Conservation (phyloP, 192 early-diverging fungal genomes). For the Pecoramyces ruminantium region DNA sequence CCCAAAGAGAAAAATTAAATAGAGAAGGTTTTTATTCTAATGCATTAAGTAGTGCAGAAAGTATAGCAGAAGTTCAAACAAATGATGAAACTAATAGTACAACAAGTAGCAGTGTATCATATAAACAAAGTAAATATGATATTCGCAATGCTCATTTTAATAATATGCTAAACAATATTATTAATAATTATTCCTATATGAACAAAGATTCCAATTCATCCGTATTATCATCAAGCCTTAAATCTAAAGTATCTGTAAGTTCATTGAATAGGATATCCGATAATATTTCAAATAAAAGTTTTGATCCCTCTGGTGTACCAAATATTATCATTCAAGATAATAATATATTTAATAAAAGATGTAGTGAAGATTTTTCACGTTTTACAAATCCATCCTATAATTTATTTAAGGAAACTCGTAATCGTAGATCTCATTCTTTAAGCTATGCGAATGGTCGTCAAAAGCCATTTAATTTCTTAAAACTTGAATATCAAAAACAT, state of each 20-base stretch:
- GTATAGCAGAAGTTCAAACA: slow-evolving; percentile 1
- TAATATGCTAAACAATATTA: not conserved
- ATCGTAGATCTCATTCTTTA: not conserved
- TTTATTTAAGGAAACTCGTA: not conserved
- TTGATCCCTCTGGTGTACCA: not conserved
- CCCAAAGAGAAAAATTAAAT: slow-evolving; percentile 5
- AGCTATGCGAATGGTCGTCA: not conserved
- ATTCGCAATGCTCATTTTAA: not conserved
- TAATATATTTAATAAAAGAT: not conserved
- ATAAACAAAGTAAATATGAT: not conserved
- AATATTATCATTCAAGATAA: not conserved
- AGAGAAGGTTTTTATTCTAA: slow-evolving; percentile 8
- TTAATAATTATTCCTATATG: not conserved
- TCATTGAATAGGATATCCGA: not conserved
- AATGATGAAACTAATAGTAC: not conserved
- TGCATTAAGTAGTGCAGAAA: slow-evolving; percentile 17
- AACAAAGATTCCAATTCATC: not conserved
- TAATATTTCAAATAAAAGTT: not conserved
- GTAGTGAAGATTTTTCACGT: not conserved
- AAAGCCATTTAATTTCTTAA: not conserved
- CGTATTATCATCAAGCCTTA: not conserved
- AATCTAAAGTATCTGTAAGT: not conserved
- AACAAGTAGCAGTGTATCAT: not conserved
- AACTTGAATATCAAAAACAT: not conserved
- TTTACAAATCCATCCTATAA: not conserved